Conservation (phyloP, 164 flowering plant genomes). For the Taxillus chinensis region DNA sequence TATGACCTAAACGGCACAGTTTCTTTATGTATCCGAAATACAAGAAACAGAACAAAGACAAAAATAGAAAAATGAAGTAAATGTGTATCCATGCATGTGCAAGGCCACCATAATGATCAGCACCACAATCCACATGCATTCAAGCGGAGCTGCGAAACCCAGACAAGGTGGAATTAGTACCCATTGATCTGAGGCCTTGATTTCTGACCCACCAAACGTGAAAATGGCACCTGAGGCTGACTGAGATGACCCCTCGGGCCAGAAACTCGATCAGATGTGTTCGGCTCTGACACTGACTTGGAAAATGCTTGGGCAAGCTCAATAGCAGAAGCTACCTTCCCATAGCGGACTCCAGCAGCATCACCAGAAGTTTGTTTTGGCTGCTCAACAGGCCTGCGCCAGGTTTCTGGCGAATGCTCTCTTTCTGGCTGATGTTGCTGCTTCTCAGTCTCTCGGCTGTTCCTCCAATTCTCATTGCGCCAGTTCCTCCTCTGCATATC, state of each 20-base stretch:
- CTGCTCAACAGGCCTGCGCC: constrained; percentile 67
- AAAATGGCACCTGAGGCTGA: constrained; percentile 57
- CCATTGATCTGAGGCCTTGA: constrained; percentile 58
- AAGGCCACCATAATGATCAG: too few relatives aligned
- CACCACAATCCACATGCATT: too few relatives aligned
- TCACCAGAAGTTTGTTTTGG: constrained; percentile 27
- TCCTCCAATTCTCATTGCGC: constrained; percentile 44
- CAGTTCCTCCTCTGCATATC: constrained; percentile 54
- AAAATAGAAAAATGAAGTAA: too few relatives aligned
- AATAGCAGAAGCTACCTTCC: constrained; percentile 64
- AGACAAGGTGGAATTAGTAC: constrained; percentile 18
- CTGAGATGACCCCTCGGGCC: constrained; percentile 36
- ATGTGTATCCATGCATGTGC: too few relatives aligned
- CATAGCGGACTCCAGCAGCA: constrained; percentile 27
- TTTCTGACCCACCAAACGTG: constrained; percentile 42
- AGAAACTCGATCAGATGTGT: constrained; percentile 27
- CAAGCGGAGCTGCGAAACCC: too few relatives aligned
- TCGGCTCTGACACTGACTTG: constrained; percentile 40
- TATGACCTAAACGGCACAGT: too few relatives aligned
- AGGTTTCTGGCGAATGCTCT: constrained; percentile 67
- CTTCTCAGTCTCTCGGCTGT: constrained; percentile 36
- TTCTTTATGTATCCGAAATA: too few relatives aligned
- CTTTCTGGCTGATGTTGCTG: constrained; percentile 37
- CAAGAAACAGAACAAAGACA: too few relatives aligned
- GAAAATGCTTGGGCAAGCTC: constrained; percentile 85